Evolutionary conservation across 306 rosid genomes (phyloP).

Genomic region (Lagenaria siceraria): DNA sequence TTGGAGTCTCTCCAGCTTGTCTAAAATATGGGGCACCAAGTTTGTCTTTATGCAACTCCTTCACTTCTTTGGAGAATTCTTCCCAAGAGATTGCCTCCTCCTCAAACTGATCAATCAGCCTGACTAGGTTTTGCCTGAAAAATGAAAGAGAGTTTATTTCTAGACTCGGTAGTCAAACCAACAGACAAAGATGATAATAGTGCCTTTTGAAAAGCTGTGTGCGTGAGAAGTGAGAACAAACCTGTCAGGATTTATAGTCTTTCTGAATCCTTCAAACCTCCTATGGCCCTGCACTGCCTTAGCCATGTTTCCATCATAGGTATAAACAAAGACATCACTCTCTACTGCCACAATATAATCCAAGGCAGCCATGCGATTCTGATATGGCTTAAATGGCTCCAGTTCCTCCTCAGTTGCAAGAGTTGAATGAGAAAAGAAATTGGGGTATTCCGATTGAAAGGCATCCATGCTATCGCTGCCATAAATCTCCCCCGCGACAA

Average conservation of each 20-base stretch:
- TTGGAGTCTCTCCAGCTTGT: constrained; percentile 61
- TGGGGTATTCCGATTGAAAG: constrained; percentile 56
- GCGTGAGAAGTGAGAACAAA: constrained; percentile 6
- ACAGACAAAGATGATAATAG: background rate
- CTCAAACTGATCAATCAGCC: constrained; percentile 57
- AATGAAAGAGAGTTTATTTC: constrained; percentile 5
- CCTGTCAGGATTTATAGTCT: constrained; percentile 95
- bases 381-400: constrained; percentile 62
- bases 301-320: constrained; percentile 98
- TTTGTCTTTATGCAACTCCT: constrained; percentile 43
- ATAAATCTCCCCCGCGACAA: constrained; percentile 92
- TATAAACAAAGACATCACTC: constrained; percentile 88
- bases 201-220: background rate
- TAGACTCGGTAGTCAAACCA: background rate
- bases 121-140: constrained; percentile 65
- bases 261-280: constrained; percentile 76
- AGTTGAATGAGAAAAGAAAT: constrained; percentile 66
- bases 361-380: constrained; percentile 92
- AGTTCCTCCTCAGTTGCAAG: constrained; percentile 81
- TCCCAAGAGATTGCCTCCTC: constrained; percentile 48
- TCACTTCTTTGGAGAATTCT: constrained; percentile 44
- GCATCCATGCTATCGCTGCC: constrained; percentile 66
- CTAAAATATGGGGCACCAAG: constrained; percentile 74
- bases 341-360: constrained; percentile 80
- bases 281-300: constrained; percentile 97